A percentile compares a stretch with the other conserved stretches of the same genome.
These are phyloP conservation scores for Harringtonia aguacate DNA, from an alignment of 2,329 filamentous ascomycete genomes.

Conservation along the genomic window DNA sequence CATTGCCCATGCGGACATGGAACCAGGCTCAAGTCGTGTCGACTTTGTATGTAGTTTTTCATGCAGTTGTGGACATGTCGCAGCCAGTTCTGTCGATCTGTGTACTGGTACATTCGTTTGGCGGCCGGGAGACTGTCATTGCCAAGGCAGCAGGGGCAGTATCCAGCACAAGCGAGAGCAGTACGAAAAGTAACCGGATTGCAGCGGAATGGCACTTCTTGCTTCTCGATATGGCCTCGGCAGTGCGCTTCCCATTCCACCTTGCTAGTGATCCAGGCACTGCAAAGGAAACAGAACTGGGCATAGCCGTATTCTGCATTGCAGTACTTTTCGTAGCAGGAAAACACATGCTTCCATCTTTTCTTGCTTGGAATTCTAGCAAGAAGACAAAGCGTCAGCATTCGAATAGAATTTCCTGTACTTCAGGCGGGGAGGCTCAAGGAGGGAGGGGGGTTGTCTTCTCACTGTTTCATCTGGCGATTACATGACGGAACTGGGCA, in stretches of 20 bases:
- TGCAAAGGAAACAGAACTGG: constrained; percentile 3
- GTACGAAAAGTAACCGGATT: neutral
- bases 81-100: neutral
- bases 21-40: neutral
- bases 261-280: neutral
- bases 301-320: neutral
- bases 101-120: neutral
- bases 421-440: neutral
- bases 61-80: neutral
- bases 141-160: neutral
- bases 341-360: constrained; percentile 1
- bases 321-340: constrained; percentile 1
- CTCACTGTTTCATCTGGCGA: neutral
- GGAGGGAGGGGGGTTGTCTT: neutral
- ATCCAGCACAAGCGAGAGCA: neutral
- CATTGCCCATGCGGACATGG: neutral
- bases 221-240: neutral
- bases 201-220: neutral
- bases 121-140: neutral
- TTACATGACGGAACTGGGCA: neutral
- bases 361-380: neutral
- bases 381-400: neutral
- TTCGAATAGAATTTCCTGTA: neutral
- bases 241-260: neutral
- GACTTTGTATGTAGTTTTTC: neutral